Evolutionary conservation across 106 monocot genomes (phyloP).

Genomic region (Platanthera zijinensis): DNA sequence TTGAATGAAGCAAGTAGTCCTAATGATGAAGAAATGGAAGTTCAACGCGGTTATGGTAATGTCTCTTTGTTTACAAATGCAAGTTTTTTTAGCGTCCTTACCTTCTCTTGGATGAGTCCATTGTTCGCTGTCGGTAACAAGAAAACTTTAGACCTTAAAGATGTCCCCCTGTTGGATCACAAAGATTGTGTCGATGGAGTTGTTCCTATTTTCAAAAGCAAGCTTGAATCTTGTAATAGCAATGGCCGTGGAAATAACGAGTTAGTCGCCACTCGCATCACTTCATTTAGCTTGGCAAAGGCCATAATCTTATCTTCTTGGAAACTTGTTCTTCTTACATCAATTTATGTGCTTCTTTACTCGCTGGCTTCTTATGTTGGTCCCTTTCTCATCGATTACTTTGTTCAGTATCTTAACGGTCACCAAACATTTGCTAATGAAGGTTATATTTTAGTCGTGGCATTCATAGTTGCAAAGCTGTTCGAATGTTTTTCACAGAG

Average conservation of each 20-base stretch:
- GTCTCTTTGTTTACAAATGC: too few relatives aligned
- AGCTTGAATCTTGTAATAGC: slow-evolving; percentile 33
- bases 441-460: slow-evolving; percentile 52
- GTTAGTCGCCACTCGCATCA: slow-evolving; percentile 10
- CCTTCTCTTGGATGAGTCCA: slow-evolving; percentile 84
- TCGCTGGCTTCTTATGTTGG: slow-evolving; percentile 60
- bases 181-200: slow-evolving; percentile 47
- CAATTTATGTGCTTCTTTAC: slow-evolving; percentile 40
- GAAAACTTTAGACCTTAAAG: slow-evolving; percentile 61
- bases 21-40: too few relatives aligned
- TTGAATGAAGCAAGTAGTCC: too few relatives aligned
- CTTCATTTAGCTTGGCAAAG: slow-evolving; percentile 43
- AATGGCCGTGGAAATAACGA: neutral
- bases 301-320: slow-evolving; percentile 43
- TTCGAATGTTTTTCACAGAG: slow-evolving; percentile 66
- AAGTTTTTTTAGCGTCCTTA: too few relatives aligned
- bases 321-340: slow-evolving; percentile 44
- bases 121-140: slow-evolving; percentile 50
- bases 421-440: slow-evolving; percentile 28
- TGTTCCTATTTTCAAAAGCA: slow-evolving; percentile 43
- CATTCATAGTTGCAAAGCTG: slow-evolving; percentile 62
- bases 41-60: too few relatives aligned
- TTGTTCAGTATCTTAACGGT: slow-evolving; percentile 79
- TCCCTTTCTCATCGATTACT: slow-evolving; percentile 73
- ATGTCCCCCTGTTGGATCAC: slow-evolving; percentile 50